A percentile compares a stretch with the other conserved stretches of the same genome.
Evolutionary conservation across 192 early-diverging fungal species (phyloP).

Genomic region (Backusella mclennaniae): DNA sequence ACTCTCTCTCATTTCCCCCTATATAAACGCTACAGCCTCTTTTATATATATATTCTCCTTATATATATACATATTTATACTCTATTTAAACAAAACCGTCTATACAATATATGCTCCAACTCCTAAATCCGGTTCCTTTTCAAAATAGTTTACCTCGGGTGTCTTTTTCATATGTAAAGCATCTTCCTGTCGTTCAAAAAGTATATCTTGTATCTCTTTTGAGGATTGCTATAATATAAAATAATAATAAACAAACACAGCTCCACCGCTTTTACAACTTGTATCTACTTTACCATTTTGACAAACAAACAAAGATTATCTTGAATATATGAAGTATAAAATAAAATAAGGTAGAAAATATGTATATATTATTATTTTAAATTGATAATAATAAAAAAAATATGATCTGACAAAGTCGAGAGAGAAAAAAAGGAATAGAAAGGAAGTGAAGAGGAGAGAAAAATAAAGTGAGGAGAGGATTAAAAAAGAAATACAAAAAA

Average conservation of each 20-base stretch:
- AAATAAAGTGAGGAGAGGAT: background rate
- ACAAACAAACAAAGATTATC: background rate
- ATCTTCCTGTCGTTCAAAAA: background rate
- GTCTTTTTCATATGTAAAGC: background rate
- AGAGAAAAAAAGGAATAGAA: background rate
- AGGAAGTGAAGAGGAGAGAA: background rate
- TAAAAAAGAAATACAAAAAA: background rate
- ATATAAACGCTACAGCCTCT: background rate
- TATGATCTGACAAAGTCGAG: background rate
- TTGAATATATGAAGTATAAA: background rate
- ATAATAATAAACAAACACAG: background rate
- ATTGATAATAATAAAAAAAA: background rate
- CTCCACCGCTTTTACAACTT: background rate
- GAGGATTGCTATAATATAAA: background rate
- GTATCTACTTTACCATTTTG: background rate
- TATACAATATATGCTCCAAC: conserved; percentile 6
- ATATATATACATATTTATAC: background rate
- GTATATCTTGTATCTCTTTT: conserved; percentile 1
- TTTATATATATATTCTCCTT: background rate
- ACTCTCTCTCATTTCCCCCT: background rate
- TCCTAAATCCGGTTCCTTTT: conserved; percentile 10
- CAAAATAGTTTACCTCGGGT: background rate
- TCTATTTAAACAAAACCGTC: background rate
- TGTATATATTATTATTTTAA: background rate
- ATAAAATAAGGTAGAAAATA: background rate